Evolutionary conservation across 345 rosid genomes (phyloP).

Genomic region (Rhizophora mangle): DNA sequence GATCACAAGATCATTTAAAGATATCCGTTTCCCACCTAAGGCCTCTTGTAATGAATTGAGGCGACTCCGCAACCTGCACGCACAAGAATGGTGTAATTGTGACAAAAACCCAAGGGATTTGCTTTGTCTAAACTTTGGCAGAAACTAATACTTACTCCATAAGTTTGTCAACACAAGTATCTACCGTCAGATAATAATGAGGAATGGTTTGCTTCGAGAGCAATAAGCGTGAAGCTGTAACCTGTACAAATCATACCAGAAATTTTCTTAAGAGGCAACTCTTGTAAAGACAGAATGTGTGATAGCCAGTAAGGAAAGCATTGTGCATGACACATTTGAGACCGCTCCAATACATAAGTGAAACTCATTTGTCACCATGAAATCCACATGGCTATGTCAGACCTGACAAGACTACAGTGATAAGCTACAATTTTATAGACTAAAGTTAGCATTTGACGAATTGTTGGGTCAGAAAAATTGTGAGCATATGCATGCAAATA

Average conservation of each 20-base stretch:
- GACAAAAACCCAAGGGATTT: background rate
- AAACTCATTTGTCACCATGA: background rate
- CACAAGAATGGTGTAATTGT: slow-evolving; percentile 15
- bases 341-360: background rate
- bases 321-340: background rate
- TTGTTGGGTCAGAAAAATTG: background rate
- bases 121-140: background rate
- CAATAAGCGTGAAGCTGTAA: slow-evolving; percentile 88
- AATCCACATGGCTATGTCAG: too few species aligned
- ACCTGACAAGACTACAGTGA: too few species aligned
- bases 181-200: slow-evolving; percentile 91
- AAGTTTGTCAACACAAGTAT: slow-evolving; percentile 89
- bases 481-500: background rate
- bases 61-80: slow-evolving; percentile 65
- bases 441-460: background rate
- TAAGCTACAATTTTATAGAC: background rate
- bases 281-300: background rate
- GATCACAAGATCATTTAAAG: slow-evolving; percentile 93
- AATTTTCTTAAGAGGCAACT: slow-evolving; percentile 16
- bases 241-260: slow-evolving; percentile 42
- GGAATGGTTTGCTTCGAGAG: slow-evolving; percentile 96
- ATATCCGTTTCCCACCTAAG: slow-evolving; percentile 87
- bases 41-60: slow-evolving; percentile 85
- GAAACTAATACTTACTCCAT: slow-evolving; percentile 55
- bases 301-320: background rate